A percentile compares a stretch with the other conserved stretches of the same genome.
These are phyloP conservation scores for Cyclotella cryptica DNA, from an alignment of 108 stramenopile species.

Conservation along the genomic window DNA sequence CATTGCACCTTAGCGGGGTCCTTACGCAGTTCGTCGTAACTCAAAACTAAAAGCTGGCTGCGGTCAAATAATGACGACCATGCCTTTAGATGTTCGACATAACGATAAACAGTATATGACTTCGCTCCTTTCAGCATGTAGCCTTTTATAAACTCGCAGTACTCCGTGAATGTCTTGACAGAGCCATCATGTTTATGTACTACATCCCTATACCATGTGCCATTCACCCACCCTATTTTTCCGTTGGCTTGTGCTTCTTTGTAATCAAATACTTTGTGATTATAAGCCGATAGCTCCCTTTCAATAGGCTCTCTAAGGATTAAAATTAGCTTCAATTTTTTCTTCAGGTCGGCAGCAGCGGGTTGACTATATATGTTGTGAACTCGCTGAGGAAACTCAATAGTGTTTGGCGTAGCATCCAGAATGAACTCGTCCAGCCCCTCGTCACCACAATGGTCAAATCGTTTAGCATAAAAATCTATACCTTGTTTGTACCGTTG, in stretches of 20 bases:
- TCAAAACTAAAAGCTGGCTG: constrained; percentile 21
- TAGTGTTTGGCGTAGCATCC: constrained; percentile 30
- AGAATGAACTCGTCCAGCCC: constrained; percentile 9
- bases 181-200: constrained; percentile 8
- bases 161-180: constrained; percentile 35
- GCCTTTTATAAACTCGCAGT: constrained; percentile 10
- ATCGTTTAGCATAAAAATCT: constrained; percentile 49
- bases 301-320: constrained; percentile 33
- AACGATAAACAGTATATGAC: not conserved
- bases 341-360: not conserved
- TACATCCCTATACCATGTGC: constrained; percentile 25
- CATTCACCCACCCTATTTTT: not conserved
- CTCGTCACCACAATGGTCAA: constrained; percentile 1
- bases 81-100: constrained; percentile 17
- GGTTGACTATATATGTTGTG: constrained; percentile 5
- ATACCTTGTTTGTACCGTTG: not conserved
- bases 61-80: constrained; percentile 24
- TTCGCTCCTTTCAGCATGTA: not conserved
- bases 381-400: constrained; percentile 25
- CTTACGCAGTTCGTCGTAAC: constrained; percentile 22
- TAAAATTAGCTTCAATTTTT: constrained; percentile 27
- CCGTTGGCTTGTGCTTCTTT: not conserved
- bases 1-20: not conserved
- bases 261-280: constrained; percentile 23
- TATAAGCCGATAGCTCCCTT: constrained; percentile 24